Evolutionary conservation across 2,329 filamentous ascomycete genomes (phyloP).

Genomic region (Colletotrichum cordylinicola): DNA sequence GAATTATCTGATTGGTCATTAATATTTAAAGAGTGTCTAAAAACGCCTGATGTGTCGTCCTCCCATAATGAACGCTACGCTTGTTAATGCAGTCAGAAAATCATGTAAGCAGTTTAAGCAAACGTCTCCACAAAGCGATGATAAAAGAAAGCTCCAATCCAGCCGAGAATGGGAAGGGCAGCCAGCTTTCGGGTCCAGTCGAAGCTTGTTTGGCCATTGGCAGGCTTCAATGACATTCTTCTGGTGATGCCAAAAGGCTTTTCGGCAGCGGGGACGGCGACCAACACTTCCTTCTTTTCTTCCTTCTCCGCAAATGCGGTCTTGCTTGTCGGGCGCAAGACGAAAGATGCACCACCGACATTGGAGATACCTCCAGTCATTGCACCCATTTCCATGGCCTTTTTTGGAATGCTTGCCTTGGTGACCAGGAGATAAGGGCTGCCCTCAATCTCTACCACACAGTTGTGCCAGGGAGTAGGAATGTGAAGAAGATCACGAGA

Average conservation of each 20-base stretch:
- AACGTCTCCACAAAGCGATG: conserved; percentile 9
- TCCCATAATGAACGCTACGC: not conserved
- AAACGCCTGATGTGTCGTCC: not conserved
- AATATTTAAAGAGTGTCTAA: not conserved
- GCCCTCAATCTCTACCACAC: conserved; percentile 33
- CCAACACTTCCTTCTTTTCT: not conserved
- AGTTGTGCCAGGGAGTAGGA: conserved; percentile 50
- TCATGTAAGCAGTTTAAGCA: not conserved
- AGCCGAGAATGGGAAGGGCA: conserved; percentile 2
- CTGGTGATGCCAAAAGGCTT: not conserved
- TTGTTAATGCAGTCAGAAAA: not conserved
- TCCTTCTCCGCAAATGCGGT: not conserved
- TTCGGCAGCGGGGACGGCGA: not conserved
- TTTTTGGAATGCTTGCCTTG: conserved; percentile 22
- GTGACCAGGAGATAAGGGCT: conserved; percentile 25
- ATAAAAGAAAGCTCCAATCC: conserved; percentile 9
- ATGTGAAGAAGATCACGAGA: conserved; percentile 34
- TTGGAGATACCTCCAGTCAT: conserved; percentile 1
- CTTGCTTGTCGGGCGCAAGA: not conserved
- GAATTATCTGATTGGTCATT: not conserved
- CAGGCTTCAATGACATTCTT: not conserved
- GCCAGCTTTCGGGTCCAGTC: conserved; percentile 17
- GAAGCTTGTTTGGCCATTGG: not conserved
- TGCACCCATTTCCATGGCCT: conserved; percentile 14
- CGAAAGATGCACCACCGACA: not conserved